These are phyloP conservation scores for Colletotrichum salicis DNA, from an alignment of 2,329 filamentous ascomycete genomes.

Conservation along the genomic window DNA sequence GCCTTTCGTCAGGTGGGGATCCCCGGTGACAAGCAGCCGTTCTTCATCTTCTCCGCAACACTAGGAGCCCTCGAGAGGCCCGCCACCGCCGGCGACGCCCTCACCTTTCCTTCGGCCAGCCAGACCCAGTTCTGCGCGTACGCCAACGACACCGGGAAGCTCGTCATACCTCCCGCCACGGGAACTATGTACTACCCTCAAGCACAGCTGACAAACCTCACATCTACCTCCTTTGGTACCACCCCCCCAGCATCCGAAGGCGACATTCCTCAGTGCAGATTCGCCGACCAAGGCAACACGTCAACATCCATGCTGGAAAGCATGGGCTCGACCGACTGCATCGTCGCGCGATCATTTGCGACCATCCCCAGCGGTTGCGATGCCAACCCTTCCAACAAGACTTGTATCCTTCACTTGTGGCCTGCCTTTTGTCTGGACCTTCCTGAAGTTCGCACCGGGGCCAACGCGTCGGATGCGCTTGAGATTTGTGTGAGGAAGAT, in stretches of 20 bases:
- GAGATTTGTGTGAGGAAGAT: conserved; percentile 2
- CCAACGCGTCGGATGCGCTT: not conserved
- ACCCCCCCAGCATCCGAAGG: not conserved
- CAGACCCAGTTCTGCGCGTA: not conserved
- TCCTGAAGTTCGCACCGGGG: not conserved
- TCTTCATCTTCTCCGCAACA: not conserved
- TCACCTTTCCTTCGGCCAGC: not conserved
- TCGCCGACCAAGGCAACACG: not conserved
- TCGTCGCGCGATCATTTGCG: not conserved
- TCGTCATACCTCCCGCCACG: not conserved
- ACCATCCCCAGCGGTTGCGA: not conserved
- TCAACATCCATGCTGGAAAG: not conserved
- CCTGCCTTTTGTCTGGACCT: conserved; percentile 7
- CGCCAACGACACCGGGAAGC: not conserved
- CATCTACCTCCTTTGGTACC: not conserved
- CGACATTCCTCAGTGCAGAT: not conserved
- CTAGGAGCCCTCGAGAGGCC: not conserved
- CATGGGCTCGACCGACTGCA: not conserved
- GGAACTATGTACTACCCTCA: not conserved
- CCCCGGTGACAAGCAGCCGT: not conserved
- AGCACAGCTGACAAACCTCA: not conserved
- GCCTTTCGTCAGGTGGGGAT: not conserved
- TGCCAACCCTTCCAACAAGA: not conserved
- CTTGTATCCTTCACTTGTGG: conserved; percentile 1
- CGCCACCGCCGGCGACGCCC: not conserved